Base-by-base conservation (phyloP, 768 basidiomycete species). In the Hypholoma sublateritium region DNA sequence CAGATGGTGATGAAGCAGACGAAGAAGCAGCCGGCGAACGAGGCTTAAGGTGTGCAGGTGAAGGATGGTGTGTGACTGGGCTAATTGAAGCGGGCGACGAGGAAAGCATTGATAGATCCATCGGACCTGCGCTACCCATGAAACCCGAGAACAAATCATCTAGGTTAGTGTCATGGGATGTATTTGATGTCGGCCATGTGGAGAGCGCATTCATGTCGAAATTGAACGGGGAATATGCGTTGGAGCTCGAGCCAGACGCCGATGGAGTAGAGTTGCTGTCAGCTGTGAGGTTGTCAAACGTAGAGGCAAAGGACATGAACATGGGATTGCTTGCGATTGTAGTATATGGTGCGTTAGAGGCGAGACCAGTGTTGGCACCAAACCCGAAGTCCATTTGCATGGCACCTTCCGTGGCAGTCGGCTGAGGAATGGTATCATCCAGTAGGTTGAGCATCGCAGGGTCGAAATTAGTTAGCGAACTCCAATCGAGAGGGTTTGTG, bases 251-350 rank as follows among this genome's bases (percentile, higher is more conserved):
- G 11, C 57, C 53, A 1, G 62, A 57, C 3, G 60, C 52, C 36
- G 59, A 22, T 53, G 68, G 54, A 46, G 41, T 64, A 9, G 59
- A 56, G 28, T 56, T 49, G 32, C 58, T 43, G 50, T 58, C 24
- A 67, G 60, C 13, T 73, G 69, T 11, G 74, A 64, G 14, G 72
- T 69, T 35, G 73, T 87, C 86, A 60, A 81, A 84, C 6, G 74
- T 70, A 17, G 84, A 80, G 14, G 86, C 82, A 67, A 88, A 88
- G n/a, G 91, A 90, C 77, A 89, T 91, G 77, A 88, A 93, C 72
- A 86, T 79, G 1, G 92, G 91, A 60, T 93, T 93, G 72, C 80
- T 86, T 49, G 91, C 91, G 56, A 95, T 86, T 11, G 89, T 91
- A 56, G 88, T 92, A 70, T 84, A 92, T 1, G 85, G 80, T 5